Conservation (phyloP, 768 basidiomycete genomes). For the Porphyrellus cyaneotinctus region DNA sequence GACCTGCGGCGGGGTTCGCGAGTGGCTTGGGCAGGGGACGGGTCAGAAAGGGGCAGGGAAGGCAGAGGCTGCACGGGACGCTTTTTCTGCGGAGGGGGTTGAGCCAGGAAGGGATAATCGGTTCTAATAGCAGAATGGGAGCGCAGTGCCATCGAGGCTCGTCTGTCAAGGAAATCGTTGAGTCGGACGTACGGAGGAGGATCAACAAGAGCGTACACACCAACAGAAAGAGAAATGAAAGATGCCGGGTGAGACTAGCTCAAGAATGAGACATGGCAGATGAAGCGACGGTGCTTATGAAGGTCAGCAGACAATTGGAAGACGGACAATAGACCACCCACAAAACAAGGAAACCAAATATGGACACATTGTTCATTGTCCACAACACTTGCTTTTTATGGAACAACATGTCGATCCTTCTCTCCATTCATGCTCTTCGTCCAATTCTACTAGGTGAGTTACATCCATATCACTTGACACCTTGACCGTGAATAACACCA, state of each 20-base stretch:
- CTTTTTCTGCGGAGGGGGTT: constrained; percentile 38
- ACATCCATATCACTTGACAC: no score
- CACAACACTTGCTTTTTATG: constrained; percentile 27
- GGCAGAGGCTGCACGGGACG: constrained; percentile 33
- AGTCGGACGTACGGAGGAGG: no score
- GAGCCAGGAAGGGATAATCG: constrained; percentile 42
- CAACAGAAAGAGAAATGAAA: not conserved
- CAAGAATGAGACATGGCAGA: not conserved
- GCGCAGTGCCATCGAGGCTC: constrained; percentile 9
- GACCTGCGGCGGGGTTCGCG: constrained; percentile 33
- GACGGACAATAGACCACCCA: not conserved
- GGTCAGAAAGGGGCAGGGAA: constrained; percentile 1
- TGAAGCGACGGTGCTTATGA: constrained; percentile 11
- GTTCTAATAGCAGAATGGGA: constrained; percentile 12
- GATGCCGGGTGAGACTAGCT: not conserved
- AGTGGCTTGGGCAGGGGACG: constrained; percentile 17
- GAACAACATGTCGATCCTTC: not conserved
- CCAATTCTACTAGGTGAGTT: no score
- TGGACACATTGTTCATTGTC: not conserved
- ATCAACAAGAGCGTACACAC: no score
- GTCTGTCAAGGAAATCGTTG: not conserved
- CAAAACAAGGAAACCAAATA: not conserved
- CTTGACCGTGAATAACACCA: constrained; percentile 2
- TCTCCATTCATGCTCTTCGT: not conserved
- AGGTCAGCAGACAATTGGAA: constrained; percentile 21